Conservation (phyloP, 768 basidiomycete species). For the Sporobolomyces roseus region DNA sequence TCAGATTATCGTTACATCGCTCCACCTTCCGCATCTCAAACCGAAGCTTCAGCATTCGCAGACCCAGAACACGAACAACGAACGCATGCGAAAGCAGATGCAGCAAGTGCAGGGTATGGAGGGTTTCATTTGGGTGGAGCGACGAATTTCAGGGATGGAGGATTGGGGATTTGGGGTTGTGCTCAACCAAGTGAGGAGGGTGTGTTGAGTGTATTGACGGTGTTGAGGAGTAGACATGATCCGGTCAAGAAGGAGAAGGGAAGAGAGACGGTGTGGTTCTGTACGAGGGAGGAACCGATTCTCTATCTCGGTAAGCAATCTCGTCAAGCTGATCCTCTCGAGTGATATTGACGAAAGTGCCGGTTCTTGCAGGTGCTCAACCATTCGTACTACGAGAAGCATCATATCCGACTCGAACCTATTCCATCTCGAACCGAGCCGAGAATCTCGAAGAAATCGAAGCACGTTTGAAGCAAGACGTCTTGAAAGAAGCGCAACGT, state of each 20-base stretch:
- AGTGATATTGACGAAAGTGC: not conserved
- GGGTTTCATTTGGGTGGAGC: constrained; percentile 79
- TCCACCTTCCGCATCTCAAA: constrained; percentile 47
- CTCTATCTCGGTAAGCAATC: constrained; percentile 65
- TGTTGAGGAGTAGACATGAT: constrained; percentile 54
- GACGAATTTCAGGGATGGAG: constrained; percentile 86
- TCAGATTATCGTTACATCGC: constrained; percentile 61
- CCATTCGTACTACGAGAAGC: constrained; percentile 90
- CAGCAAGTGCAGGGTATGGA: not conserved
- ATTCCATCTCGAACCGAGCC: constrained; percentile 82
- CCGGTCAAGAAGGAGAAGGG: constrained; percentile 8
- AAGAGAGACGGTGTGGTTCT: constrained; percentile 74
- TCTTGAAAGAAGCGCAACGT: constrained; percentile 75
- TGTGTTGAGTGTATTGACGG: constrained; percentile 78
- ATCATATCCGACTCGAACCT: constrained; percentile 65
- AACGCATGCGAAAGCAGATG: no score
- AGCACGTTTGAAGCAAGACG: constrained; percentile 70
- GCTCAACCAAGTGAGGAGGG: constrained; percentile 94
- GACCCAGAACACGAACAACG: constrained; percentile 17
- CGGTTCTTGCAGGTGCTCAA: constrained; percentile 54
- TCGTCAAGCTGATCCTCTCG: not conserved
- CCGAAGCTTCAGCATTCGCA: constrained; percentile 6
- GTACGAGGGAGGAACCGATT: constrained; percentile 88
- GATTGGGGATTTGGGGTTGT: constrained; percentile 87
- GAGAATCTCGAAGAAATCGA: constrained; percentile 94